Evolutionary conservation across 306 rosid genomes (phyloP), one percentile per base, ranked within the genome.

Genomic region (Betula pendula): DNA sequence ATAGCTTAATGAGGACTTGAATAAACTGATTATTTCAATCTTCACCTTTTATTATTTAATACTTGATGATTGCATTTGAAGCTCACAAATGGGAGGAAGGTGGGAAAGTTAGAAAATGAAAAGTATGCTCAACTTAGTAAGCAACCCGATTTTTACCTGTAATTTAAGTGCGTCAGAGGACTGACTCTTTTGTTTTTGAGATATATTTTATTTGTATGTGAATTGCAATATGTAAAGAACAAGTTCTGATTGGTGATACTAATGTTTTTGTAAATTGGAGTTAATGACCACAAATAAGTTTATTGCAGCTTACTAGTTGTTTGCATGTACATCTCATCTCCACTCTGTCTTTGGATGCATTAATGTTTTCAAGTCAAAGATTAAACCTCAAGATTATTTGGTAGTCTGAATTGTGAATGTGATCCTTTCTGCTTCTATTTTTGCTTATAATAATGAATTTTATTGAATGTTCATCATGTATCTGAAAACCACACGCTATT

Each of bases 321-420:
- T 44, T 58, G 17, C 52, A 68, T 67, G 19, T 74, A 6, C 20
- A 53, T 66, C 33, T 63, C 33, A 9, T 25, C 31, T 22, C 40
- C 38, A 60, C 0, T 15, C 68, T 60, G 15, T 56, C 20, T 33
- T 68, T 67, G 53, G 42, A 38, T 33, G 33, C 27, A 15, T 71
- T 47, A 19, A 68, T 73, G 73, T 59, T 53, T 67, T 68, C 22
- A 19, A 17, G 20, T 11, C 69, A 47, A 35, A 35, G 27, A 19
- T 44, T 44, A 11, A 17, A 70, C 50, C 35, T 24, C 40, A 33
- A 33, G 56, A n/a, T 77, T 44, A 43, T 35, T 27, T 50, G 63
- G 42, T 70, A 75, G 8, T 19, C 33, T 9, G 15, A 63, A 73
- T 74, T 72, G 81, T 62, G 68, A 79, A 77, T 12, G 56, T 50